A percentile compares a stretch with the other conserved stretches of the same genome.
Evolutionary conservation across 345 rosid species (phyloP).

Genomic region (Camelina sativa): DNA sequence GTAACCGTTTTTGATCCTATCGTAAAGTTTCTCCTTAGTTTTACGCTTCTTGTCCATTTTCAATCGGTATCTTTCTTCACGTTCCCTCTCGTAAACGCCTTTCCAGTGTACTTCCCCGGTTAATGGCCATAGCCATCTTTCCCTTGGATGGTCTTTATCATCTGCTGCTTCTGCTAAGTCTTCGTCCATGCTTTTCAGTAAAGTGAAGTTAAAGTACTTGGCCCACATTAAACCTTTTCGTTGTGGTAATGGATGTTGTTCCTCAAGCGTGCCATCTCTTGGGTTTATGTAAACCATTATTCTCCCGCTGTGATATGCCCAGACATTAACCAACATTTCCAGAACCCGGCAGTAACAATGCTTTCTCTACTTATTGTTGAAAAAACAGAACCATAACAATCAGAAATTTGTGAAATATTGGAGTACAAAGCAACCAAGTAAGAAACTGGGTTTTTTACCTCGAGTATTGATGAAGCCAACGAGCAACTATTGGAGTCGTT

Average conservation of each 20-base stretch:
- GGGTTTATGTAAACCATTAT: conserved; percentile 94
- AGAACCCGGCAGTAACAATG: conserved; percentile 89
- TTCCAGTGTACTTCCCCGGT: conserved; percentile 98
- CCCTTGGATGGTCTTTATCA: conserved; percentile 73
- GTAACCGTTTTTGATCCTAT: conserved; percentile 73
- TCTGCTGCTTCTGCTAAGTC: conserved; percentile 99
- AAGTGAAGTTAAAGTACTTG: conserved; percentile 71
- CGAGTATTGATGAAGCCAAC: conserved; percentile 65
- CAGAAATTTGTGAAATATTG: neutral
- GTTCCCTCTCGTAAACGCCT: conserved; percentile 93
- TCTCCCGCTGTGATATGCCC: conserved; percentile 93
- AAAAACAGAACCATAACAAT: neutral
- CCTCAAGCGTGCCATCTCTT: conserved; percentile 61
- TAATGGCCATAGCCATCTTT: conserved; percentile 89
- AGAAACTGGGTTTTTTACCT: conserved; percentile 56
- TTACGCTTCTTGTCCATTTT: conserved; percentile 99
- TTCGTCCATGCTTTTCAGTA: conserved; percentile 94
- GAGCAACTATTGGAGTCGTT: conserved; percentile 50
- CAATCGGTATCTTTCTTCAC: conserved; percentile 83
- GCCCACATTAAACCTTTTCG: conserved; percentile 79
- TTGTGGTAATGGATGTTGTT: conserved; percentile 72
- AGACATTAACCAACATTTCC: conserved; percentile 84
- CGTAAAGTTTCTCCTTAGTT: conserved; percentile 67
- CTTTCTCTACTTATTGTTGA: conserved; percentile 61
- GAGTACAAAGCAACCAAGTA: neutral